phyloP scores from a whole-genome alignment of 2,329 filamentous ascomycete genomes.

The Venturiaceae sp. region DNA sequence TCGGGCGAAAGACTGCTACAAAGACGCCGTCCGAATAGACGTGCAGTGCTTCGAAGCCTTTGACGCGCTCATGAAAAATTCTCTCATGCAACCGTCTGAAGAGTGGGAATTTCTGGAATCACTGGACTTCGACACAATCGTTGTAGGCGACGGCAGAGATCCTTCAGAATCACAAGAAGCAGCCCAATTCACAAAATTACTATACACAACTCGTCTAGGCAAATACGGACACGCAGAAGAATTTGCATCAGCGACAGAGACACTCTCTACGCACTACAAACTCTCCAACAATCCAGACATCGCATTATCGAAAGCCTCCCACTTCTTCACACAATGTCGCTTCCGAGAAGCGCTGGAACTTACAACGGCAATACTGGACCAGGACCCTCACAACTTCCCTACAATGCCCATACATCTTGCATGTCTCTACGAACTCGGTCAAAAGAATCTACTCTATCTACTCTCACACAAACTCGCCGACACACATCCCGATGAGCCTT shows the following conservation, averaged over 20 bases:
- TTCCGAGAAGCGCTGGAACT: slow-evolving; percentile 80
- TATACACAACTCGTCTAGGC: slow-evolving; percentile 90
- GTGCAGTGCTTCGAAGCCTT: slow-evolving; percentile 98
- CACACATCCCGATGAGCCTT: slow-evolving; percentile 80
- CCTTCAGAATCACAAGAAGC: slow-evolving; percentile 69
- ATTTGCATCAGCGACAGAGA: slow-evolving; percentile 79
- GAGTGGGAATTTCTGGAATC: slow-evolving; percentile 85
- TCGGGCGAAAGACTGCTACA: slow-evolving; percentile 95
- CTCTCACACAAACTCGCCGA: slow-evolving; percentile 89
- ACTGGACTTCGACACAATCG: slow-evolving; percentile 80
- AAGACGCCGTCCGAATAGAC: slow-evolving; percentile 91
- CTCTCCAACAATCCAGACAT: slow-evolving; percentile 81
- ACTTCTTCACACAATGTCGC: slow-evolving; percentile 88
- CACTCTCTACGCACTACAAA: slow-evolving; percentile 86
- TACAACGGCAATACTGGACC: slow-evolving; percentile 71
- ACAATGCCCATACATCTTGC: slow-evolving; percentile 88
- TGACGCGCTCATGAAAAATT: slow-evolving; percentile 95
- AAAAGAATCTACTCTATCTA: slow-evolving; percentile 83
- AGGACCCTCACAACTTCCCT: slow-evolving; percentile 80
- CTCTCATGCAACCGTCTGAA: slow-evolving; percentile 78
- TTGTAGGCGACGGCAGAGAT: slow-evolving; percentile 34
- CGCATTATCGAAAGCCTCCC: slow-evolving; percentile 78
- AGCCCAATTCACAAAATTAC: slow-evolving; percentile 86
- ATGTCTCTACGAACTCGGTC: slow-evolving; percentile 76
- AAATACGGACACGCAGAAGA: slow-evolving; percentile 85